Conservation (phyloP, 306 rosid species). For the Acacia crassicarpa region DNA sequence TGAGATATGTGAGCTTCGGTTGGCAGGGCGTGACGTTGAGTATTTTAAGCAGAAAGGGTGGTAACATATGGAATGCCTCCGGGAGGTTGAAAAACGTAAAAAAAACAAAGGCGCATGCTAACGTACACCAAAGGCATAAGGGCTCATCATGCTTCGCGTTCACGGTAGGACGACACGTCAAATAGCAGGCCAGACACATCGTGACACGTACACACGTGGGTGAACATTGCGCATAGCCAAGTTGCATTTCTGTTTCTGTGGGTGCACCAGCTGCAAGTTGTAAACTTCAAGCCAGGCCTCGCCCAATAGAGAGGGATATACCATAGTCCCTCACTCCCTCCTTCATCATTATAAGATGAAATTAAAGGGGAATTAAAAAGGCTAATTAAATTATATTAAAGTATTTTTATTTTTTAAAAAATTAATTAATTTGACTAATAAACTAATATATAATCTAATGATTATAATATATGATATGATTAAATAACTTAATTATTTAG, state of each 20-base stretch:
- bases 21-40: conserved; percentile 13
- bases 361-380: too few species aligned
- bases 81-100: conserved; percentile 22
- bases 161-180: conserved; percentile 28
- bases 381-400: too few species aligned
- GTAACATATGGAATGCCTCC: neutral
- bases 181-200: neutral
- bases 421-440: too few species aligned
- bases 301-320: neutral
- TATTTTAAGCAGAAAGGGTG: conserved; percentile 20
- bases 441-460: too few species aligned
- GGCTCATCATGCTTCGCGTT: conserved; percentile 20
- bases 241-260: neutral
- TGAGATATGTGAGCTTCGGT: neutral
- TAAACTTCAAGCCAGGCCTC: neutral
- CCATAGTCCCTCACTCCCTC: neutral
- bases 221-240: neutral
- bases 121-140: neutral
- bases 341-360: too few species aligned
- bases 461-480: too few species aligned
- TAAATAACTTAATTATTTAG: too few species aligned
- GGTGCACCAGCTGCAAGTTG: neutral
- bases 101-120: neutral
- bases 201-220: conserved; percentile 25
- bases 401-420: too few species aligned